Evolutionary conservation across 208 protist species (phyloP).

Genomic region (Trypanosoma rangeli): DNA sequence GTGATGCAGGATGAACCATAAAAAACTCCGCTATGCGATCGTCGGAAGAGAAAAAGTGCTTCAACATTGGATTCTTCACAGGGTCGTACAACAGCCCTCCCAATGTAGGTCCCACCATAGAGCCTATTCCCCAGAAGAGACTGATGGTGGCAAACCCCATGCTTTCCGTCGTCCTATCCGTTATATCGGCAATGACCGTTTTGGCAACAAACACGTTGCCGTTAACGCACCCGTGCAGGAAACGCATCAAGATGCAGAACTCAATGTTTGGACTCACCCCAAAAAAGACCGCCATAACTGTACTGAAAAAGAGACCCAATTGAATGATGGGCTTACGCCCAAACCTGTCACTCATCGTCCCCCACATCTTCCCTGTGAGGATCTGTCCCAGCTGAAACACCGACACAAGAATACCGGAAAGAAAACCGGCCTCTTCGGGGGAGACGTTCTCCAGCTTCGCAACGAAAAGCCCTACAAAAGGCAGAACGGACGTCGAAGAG

Average conservation of each 20-base stretch:
- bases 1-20: constrained; percentile 55
- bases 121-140: constrained; percentile 87
- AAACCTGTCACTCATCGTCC: constrained; percentile 45
- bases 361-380: constrained; percentile 49
- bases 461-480: constrained; percentile 53
- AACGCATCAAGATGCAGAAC: constrained; percentile 62
- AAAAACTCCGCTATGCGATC: constrained; percentile 36
- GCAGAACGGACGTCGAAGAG: constrained; percentile 50
- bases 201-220: constrained; percentile 77
- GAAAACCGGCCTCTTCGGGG: constrained; percentile 47
- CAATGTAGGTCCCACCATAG: constrained; percentile 58
- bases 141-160: constrained; percentile 97
- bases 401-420: constrained; percentile 48
- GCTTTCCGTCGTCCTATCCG: constrained; percentile 69
- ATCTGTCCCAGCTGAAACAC: constrained; percentile 55
- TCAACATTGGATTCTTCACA: constrained; percentile 17
- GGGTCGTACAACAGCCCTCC: constrained; percentile 80
- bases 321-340: constrained; percentile 51
- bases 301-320: constrained; percentile 31
- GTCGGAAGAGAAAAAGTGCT: constrained; percentile 29
- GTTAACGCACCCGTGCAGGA: constrained; percentile 68
- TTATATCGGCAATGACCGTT: constrained; percentile 82
- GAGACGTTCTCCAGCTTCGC: constrained; percentile 39
- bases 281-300: constrained; percentile 64
- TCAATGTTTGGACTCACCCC: constrained; percentile 61